Evolutionary conservation across 768 basidiomycete genomes (phyloP).

Genomic region (Pulveroboletus sp.): DNA sequence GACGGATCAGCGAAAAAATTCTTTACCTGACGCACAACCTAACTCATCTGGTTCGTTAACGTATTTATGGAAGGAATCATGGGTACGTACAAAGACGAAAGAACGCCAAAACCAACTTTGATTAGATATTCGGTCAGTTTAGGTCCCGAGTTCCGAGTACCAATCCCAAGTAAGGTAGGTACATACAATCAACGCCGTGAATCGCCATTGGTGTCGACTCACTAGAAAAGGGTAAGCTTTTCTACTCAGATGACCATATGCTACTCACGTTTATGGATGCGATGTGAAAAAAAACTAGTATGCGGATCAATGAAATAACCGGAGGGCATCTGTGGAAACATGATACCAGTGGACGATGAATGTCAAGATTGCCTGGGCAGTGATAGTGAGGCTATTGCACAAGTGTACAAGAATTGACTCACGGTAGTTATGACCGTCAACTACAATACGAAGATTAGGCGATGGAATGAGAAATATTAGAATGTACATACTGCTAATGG

Average conservation of each 20-base stretch:
- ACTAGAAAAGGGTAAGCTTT: conserved; percentile 12
- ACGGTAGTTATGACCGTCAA: conserved; percentile 32
- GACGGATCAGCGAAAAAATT: neutral
- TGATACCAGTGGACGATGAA: conserved; percentile 48
- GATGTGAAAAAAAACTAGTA: conserved; percentile 8
- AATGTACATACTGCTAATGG: conserved; percentile 24
- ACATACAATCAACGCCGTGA: conserved; percentile 34
- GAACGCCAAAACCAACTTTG: conserved; percentile 27
- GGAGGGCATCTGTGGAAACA: neutral
- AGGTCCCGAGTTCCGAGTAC: too few species aligned
- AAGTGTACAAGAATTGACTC: neutral
- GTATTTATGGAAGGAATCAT: neutral
- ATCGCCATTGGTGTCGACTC: conserved; percentile 26
- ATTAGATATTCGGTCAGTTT: conserved; percentile 1
- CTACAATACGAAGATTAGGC: conserved; percentile 8
- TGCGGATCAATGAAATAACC: neutral
- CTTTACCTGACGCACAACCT: conserved; percentile 35
- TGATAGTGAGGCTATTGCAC: neutral
- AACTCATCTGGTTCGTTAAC: conserved; percentile 1
- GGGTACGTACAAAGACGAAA: conserved; percentile 29
- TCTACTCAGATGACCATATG: neutral
- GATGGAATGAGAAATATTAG: neutral
- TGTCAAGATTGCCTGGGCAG: conserved; percentile 42
- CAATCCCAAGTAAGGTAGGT: conserved; percentile 1
- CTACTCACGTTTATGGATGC: conserved; percentile 13